These are phyloP conservation scores for Waltiozyma sp. DNA, from an alignment of 1,139 yeast genomes.

Conservation along the genomic window DNA sequence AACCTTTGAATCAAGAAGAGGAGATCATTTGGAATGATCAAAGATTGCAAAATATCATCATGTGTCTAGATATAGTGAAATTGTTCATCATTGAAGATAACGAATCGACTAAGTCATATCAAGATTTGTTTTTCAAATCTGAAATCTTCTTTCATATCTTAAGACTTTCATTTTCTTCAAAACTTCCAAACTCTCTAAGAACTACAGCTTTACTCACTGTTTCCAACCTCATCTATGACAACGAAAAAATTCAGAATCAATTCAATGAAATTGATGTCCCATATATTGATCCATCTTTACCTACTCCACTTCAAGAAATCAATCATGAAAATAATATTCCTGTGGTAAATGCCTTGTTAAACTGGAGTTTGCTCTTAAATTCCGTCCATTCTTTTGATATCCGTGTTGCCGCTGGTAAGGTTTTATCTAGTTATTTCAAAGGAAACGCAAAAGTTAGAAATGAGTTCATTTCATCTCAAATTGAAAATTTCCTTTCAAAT, in stretches of 20 bases:
- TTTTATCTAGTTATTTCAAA: slow-evolving; percentile 58
- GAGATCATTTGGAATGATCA: slow-evolving; percentile 61
- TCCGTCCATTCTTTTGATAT: slow-evolving; percentile 80
- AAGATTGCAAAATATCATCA: slow-evolving; percentile 51
- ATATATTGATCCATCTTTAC: slow-evolving; percentile 73
- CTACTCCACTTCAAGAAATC: slow-evolving; percentile 20
- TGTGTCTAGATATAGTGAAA: slow-evolving; percentile 63
- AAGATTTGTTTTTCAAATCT: slow-evolving; percentile 45
- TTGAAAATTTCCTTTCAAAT: slow-evolving; percentile 5
- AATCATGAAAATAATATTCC: slow-evolving; percentile 31
- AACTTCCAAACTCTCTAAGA: slow-evolving; percentile 53
- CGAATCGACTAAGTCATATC: slow-evolving; percentile 52
- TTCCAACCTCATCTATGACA: slow-evolving; percentile 52
- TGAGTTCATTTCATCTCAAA: slow-evolving; percentile 46
- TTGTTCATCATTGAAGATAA: slow-evolving; percentile 68
- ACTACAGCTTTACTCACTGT: slow-evolving; percentile 60
- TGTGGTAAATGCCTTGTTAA: slow-evolving; percentile 61
- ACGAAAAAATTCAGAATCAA: slow-evolving; percentile 43
- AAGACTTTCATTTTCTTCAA: slow-evolving; percentile 55
- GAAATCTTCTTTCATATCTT: slow-evolving; percentile 59
- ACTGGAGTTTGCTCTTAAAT: slow-evolving; percentile 71
- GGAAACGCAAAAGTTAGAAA: slow-evolving; percentile 53
- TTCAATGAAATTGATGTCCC: slow-evolving; percentile 87
- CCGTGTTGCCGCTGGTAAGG: slow-evolving; percentile 57
- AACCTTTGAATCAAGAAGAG: slow-evolving; percentile 36